Evolutionary conservation across 257 asterid genomes (phyloP).

Genomic region (Gentiana dahurica): DNA sequence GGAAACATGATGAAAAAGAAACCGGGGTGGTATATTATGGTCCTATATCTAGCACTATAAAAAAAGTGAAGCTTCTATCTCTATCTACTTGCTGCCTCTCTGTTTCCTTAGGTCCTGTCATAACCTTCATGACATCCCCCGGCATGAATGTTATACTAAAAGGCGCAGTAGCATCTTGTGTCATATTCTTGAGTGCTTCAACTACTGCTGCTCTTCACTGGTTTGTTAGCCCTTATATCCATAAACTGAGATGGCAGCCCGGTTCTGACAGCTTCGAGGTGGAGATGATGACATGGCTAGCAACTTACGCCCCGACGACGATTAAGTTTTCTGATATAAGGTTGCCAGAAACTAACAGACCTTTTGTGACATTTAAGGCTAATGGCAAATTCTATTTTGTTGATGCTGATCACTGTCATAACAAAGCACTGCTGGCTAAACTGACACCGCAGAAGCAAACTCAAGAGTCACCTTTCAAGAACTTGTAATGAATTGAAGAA

Average conservation of each 20-base stretch:
- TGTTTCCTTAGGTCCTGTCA: conserved; percentile 79
- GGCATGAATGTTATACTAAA: conserved; percentile 68
- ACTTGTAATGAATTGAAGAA: too few relatives aligned
- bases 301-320: conserved; percentile 47
- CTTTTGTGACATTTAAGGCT: too few relatives aligned
- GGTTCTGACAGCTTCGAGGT: conserved; percentile 93
- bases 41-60: conserved; percentile 75
- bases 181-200: conserved; percentile 76
- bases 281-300: conserved; percentile 92
- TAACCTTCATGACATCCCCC: conserved; percentile 90
- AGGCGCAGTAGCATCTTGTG: conserved; percentile 87
- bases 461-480: too few relatives aligned
- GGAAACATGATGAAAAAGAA: conserved; percentile 16
- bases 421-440: too few relatives aligned
- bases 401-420: too few relatives aligned
- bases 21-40: conserved; percentile 54
- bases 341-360: conserved; percentile 1
- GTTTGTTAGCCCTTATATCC: conserved; percentile 93
- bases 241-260: conserved; percentile 87
- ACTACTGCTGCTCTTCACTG: conserved; percentile 90
- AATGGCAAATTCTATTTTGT: too few relatives aligned
- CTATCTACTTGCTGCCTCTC: conserved; percentile 96
- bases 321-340: conserved; percentile 80
- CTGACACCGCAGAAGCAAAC: too few relatives aligned
- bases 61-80: conserved; percentile 91